These are phyloP conservation scores for Grosmannia penicillata DNA, from an alignment of 2,329 filamentous ascomycete genomes.

Conservation along the genomic window DNA sequence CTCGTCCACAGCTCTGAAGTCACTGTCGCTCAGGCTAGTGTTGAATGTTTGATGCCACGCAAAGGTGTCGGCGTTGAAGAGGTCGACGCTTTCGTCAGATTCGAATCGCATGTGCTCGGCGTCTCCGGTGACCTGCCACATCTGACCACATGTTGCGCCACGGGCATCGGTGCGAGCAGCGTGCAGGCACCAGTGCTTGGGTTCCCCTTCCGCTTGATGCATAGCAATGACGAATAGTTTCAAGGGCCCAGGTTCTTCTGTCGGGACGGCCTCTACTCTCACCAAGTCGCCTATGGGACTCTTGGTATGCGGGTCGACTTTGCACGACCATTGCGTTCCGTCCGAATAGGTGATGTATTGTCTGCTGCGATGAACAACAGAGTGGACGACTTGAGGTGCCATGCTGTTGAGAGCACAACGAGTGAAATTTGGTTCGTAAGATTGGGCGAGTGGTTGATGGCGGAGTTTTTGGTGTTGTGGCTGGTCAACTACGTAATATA, in stretches of 20 bases:
- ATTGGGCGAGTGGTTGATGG: too few species aligned
- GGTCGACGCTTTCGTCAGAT: background rate
- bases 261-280: background rate
- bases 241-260: background rate
- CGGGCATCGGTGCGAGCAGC: background rate
- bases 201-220: background rate
- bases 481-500: too few species aligned
- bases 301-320: background rate
- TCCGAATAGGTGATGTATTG: background rate
- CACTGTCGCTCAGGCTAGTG: background rate
- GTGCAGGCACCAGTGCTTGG: background rate
- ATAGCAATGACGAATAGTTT: background rate
- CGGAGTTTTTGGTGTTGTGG: too few species aligned
- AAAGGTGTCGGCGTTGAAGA: background rate
- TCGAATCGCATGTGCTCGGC: background rate
- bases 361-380: too few species aligned
- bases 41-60: constrained; percentile 1
- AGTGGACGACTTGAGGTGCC: too few species aligned
- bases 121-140: constrained; percentile 1
- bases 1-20: background rate
- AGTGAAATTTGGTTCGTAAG: too few species aligned
- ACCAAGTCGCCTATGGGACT: background rate
- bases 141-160: background rate
- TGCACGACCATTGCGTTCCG: background rate
- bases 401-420: too few species aligned